Evolutionary conservation across 2,329 filamentous ascomycete genomes (phyloP), one percentile per base, ranked within the genome.

Genomic region (Talaromyces rugulosus): DNA sequence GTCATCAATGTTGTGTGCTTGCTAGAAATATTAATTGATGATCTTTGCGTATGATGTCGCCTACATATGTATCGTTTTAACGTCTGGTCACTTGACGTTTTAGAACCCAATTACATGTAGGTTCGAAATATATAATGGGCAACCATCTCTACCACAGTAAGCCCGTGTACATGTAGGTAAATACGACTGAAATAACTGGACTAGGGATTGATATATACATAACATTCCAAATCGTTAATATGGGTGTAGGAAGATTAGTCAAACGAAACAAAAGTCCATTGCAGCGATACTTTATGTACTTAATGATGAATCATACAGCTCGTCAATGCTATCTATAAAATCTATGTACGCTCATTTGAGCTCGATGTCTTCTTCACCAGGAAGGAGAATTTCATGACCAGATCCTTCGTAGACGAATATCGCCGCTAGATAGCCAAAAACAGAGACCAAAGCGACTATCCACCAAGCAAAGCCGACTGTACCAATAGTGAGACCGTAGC

Each of bases 351-450:
- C n/a, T 18, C 12, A 23, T 40, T 58, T 50, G 5, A 58, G 56
- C 42, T 56, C 52, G n/a, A 61, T 71, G 8, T 76, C 73, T 58
- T 76, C 72, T 61, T 77, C 75, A 6, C 73, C 75, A 14, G 74
- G 72, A 61, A 77, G 74, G 30, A 72, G 36, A 58, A 76, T 82
- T 73, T 88, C 86, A 75, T 88, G 86, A 1, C 86, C 86, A 52
- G 78, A 84, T 1, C 87, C 87, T 69, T 90, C 87, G 58, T 86
- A 82, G 16, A 89, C 85, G 67, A 84, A 83, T 64, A 86, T 80
- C 6, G 84, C 85, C 4, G 85, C 83, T 0, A 82, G 72, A 64
- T 84, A 88, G 0, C 86, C 86, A 34, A 85, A 69, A 1, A 82
- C 77, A 1, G 84, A 83, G 4, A 88, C 77, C 9, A 78, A 71